Conservation (phyloP, 345 rosid genomes). For the Arabis hirsuta region DNA sequence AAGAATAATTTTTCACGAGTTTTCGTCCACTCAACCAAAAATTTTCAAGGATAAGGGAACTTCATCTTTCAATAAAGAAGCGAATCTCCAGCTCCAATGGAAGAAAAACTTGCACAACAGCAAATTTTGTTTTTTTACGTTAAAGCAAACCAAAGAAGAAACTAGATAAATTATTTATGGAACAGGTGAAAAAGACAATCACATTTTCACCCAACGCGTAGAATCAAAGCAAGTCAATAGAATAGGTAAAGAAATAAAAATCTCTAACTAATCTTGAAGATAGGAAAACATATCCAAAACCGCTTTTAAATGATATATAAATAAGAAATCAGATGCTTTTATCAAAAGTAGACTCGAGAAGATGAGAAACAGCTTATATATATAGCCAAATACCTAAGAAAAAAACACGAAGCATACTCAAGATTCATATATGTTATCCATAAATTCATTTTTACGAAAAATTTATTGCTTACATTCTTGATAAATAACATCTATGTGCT, state of each 20-base stretch:
- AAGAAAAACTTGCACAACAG: slow-evolving; percentile 43
- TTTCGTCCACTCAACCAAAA: slow-evolving; percentile 39
- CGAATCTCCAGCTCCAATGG: slow-evolving; percentile 45
- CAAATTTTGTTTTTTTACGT: slow-evolving; percentile 15
- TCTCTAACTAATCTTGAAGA: neutral
- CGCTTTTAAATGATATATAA: slow-evolving; percentile 32
- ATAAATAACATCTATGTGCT: neutral
- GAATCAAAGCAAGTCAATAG: slow-evolving; percentile 42
- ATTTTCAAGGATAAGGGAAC: slow-evolving; percentile 13
- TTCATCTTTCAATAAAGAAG: slow-evolving; percentile 39
- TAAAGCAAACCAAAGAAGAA: slow-evolving; percentile 33
- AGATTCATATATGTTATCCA: neutral
- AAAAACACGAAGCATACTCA: no score
- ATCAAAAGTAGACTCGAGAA: slow-evolving; percentile 35
- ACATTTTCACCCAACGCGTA: slow-evolving; percentile 42
- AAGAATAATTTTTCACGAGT: slow-evolving; percentile 18
- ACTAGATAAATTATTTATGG: slow-evolving; percentile 11
- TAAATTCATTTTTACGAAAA: neutral
- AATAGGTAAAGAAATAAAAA: neutral
- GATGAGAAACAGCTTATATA: slow-evolving; percentile 38
- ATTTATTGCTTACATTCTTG: neutral
- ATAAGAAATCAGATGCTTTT: slow-evolving; percentile 37
- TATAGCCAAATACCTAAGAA: neutral
- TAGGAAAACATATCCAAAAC: slow-evolving; percentile 22
- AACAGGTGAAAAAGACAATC: slow-evolving; percentile 10